Evolutionary conservation across 1,284 basidiomycete species (phyloP).

Genomic region (Leccinum fuscescens): DNA sequence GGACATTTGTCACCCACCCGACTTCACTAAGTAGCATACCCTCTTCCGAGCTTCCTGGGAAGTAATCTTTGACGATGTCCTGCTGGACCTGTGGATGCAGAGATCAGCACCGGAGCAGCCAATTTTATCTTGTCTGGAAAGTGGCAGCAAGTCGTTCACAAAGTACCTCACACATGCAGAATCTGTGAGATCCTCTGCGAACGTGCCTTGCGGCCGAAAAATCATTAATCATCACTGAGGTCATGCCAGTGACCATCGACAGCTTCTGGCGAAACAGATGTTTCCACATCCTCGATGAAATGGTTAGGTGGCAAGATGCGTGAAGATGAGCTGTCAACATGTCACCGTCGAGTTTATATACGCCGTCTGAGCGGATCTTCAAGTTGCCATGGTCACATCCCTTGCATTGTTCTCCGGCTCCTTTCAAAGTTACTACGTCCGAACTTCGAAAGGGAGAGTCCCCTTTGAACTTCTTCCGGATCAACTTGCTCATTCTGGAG

Average conservation of each 20-base stretch:
- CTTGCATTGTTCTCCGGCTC: too few species aligned
- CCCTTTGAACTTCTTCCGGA: too few species aligned
- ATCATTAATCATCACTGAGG: too few species aligned
- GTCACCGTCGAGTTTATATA: not conserved
- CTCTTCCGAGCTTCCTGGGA: not conserved
- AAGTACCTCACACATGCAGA: not conserved
- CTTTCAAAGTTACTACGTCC: too few species aligned
- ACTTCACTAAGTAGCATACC: not conserved
- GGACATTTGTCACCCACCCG: not conserved
- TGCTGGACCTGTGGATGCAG: not conserved
- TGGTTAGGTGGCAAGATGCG: not conserved
- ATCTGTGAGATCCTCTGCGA: rapidly evolving
- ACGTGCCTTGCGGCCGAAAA: not conserved
- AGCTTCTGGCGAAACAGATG: too few species aligned
- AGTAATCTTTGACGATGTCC: not conserved
- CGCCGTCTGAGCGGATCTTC: not conserved
- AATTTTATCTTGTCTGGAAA: not conserved
- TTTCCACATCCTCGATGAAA: not conserved
- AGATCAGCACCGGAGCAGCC: not conserved
- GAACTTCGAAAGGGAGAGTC: too few species aligned
- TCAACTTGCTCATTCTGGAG: too few species aligned
- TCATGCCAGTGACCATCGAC: not conserved
- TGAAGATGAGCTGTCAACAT: not conserved
- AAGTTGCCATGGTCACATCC: not conserved
- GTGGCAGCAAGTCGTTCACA: not conserved